These are phyloP conservation scores for Pseudogymnoascus sp. DNA, from an alignment of 2,329 filamentous ascomycete species.

Conservation along the genomic window DNA sequence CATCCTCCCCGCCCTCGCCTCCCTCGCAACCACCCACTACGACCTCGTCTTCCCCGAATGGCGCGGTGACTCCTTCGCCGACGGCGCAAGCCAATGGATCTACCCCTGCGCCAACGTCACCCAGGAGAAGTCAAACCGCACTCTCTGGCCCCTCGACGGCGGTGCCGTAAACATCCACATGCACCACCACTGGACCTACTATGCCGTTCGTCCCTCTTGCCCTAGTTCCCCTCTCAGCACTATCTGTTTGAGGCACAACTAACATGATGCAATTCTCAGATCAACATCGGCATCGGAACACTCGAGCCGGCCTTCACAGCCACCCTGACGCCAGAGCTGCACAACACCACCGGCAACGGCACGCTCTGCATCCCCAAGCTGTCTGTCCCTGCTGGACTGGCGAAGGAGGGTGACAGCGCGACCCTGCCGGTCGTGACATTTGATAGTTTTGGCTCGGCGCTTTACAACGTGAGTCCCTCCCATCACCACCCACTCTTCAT, in stretches of 20 bases:
- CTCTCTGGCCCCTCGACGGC: slow-evolving; percentile 40
- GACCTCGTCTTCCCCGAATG: slow-evolving; percentile 44
- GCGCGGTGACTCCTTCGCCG: slow-evolving; percentile 42
- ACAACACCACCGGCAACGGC: slow-evolving; percentile 53
- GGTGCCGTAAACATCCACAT: slow-evolving; percentile 46
- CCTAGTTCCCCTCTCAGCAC: too few relatives aligned
- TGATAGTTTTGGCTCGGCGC: slow-evolving; percentile 49
- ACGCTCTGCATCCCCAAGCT: slow-evolving; percentile 60
- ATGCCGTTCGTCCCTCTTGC: not conserved
- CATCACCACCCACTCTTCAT: too few relatives aligned
- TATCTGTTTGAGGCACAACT: not conserved
- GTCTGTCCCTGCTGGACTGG: slow-evolving; percentile 43
- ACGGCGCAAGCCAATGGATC: slow-evolving; percentile 25
- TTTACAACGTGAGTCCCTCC: slow-evolving; percentile 54
- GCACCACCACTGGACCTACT: slow-evolving; percentile 44
- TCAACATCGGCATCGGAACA: slow-evolving; percentile 46
- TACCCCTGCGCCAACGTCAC: slow-evolving; percentile 41
- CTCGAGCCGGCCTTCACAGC: slow-evolving; percentile 60
- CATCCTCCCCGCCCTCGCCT: slow-evolving; percentile 35
- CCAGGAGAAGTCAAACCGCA: slow-evolving; percentile 37
- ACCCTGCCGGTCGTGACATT: slow-evolving; percentile 65
- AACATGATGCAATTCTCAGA: slow-evolving; percentile 11
- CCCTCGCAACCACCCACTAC: slow-evolving; percentile 49
- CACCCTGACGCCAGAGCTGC: slow-evolving; percentile 54
- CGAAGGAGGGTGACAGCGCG: slow-evolving; percentile 53